phyloP scores from a whole-genome alignment of 163 green algal genomes.

The Volvox carteri region DNA sequence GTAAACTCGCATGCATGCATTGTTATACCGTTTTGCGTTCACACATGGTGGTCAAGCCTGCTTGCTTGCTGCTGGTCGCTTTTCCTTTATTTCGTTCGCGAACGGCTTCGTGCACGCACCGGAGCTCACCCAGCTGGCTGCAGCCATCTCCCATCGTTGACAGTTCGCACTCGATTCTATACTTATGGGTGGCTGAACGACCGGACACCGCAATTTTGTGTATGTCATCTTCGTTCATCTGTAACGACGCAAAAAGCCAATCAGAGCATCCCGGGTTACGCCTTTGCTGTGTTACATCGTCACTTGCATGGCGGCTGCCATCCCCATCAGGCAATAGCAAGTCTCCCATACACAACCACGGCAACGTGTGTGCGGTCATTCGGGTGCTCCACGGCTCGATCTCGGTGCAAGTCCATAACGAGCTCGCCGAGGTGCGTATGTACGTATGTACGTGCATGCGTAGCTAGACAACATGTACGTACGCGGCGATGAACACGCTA shows the following conservation, averaged over 20 bases:
- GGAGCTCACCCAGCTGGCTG: no score
- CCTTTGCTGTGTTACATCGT: background rate
- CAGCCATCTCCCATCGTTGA: no score
- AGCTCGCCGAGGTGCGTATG: background rate
- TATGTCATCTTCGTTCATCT: background rate
- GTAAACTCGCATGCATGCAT: background rate
- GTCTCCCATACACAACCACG: constrained; percentile 33
- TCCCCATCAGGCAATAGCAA: background rate
- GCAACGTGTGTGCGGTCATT: constrained; percentile 29
- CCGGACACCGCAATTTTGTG: background rate
- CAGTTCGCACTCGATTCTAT: no score
- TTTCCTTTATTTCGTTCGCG: no score
- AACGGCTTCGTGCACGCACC: no score
- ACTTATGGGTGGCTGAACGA: background rate
- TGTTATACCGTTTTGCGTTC: no score
- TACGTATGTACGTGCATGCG: no score
- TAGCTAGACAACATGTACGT: background rate
- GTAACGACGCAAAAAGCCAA: background rate
- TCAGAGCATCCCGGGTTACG: no score
- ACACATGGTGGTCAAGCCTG: no score
- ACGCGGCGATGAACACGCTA: background rate
- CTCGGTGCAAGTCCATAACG: background rate
- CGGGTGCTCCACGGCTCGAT: background rate
- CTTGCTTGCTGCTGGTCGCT: no score
- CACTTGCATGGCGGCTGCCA: background rate